A percentile compares a stretch with the other conserved stretches of the same genome.
Evolutionary conservation across 1,139 yeast species (phyloP).

Genomic region (Nematodospora anomalae): DNA sequence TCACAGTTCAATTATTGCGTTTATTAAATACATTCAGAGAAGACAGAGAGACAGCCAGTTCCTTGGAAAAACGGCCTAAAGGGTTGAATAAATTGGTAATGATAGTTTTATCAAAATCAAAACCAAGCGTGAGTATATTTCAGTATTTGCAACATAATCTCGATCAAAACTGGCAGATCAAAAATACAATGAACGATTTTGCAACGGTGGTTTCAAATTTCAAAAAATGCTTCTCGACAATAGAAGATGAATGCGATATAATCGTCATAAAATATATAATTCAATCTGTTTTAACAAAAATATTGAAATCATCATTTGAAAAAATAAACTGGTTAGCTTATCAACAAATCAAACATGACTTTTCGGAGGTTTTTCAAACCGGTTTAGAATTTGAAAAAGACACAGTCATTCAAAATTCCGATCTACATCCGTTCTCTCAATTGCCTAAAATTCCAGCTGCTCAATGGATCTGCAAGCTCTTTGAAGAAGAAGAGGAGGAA

Average conservation of each 20-base stretch:
- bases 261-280: constrained; percentile 1
- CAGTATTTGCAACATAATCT: background rate
- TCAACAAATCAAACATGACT: constrained; percentile 7
- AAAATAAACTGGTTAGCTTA: constrained; percentile 5
- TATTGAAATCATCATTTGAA: constrained; percentile 1
- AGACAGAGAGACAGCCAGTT: background rate
- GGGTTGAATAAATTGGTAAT: constrained; percentile 4
- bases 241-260: constrained; percentile 1
- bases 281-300: constrained; percentile 3
- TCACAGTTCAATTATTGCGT: constrained; percentile 2
- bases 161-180: constrained; percentile 1
- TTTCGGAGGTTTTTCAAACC: constrained; percentile 4
- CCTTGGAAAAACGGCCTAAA: constrained; percentile 3
- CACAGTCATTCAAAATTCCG: constrained; percentile 5
- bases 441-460: background rate
- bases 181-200: constrained; percentile 2
- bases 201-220: constrained; percentile 4
- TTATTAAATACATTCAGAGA: constrained; percentile 3
- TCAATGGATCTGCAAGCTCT: constrained; percentile 4
- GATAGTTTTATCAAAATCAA: constrained; percentile 2
- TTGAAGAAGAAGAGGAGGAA: constrained; percentile 4
- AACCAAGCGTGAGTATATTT: constrained; percentile 2
- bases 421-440: background rate
- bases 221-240: background rate
- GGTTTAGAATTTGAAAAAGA: background rate